phyloP scores from a whole-genome alignment of 2,329 filamentous ascomycete species.

The Mycosphaerella sp. region DNA sequence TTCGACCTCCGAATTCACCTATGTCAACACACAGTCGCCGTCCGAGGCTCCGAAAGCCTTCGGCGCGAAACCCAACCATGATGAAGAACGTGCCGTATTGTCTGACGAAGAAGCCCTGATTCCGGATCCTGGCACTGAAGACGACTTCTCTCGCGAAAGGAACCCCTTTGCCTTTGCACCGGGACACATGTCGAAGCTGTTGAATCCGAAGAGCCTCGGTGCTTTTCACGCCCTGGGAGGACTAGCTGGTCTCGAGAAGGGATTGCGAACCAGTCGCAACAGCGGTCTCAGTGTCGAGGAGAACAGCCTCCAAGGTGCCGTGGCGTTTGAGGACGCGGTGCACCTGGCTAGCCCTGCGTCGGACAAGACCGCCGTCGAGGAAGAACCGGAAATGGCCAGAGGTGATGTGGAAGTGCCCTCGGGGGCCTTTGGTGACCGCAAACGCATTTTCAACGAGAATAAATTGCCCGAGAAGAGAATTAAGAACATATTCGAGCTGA shows the following conservation, averaged over 20 bases:
- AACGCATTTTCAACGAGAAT: constrained; percentile 64
- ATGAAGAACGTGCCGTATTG: constrained; percentile 48
- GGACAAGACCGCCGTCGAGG: constrained; percentile 25
- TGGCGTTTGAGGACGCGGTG: constrained; percentile 61
- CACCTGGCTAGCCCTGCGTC: constrained; percentile 25
- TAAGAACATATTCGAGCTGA: constrained; percentile 62
- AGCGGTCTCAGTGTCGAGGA: constrained; percentile 67
- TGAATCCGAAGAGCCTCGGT: constrained; percentile 70
- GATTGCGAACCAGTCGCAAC: constrained; percentile 58
- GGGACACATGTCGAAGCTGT: constrained; percentile 72
- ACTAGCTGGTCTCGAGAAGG: constrained; percentile 64
- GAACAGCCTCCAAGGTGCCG: constrained; percentile 52
- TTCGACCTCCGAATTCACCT: constrained; percentile 57
- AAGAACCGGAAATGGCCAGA: constrained; percentile 21
- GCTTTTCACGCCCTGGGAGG: constrained; percentile 73
- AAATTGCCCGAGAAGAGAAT: constrained; percentile 62
- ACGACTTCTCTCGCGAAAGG: constrained; percentile 65
- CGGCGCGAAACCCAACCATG: constrained; percentile 24
- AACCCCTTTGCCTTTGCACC: constrained; percentile 81
- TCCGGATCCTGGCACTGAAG: constrained; percentile 69
- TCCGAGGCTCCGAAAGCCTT: constrained; percentile 27
- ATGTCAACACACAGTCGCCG: constrained; percentile 44
- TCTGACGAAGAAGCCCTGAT: constrained; percentile 63
- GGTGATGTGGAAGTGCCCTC: constrained; percentile 13
- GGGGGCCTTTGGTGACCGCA: constrained; percentile 54